Percentiles rank a stretch among this genome's conserved stretches.
These are phyloP conservation scores for Agapanthus africanus DNA, from an alignment of 106 monocot species.

Conservation along the genomic window DNA sequence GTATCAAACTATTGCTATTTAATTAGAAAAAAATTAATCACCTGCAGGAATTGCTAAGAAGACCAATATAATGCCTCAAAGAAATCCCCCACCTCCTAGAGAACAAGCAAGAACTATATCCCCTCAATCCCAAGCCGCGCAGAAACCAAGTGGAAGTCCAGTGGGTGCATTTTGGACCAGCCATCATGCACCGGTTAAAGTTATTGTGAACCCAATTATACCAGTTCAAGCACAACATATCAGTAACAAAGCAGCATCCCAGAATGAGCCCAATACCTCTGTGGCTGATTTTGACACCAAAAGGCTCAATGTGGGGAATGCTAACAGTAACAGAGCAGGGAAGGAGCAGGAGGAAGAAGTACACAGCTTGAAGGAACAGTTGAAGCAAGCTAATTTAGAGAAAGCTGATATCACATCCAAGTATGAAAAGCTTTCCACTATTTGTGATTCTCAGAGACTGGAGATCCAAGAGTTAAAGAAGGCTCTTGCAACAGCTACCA, in stretches of 20 bases:
- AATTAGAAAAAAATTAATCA: too few species aligned
- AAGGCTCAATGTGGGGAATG: slow-evolving; percentile 22
- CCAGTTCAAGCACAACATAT: slow-evolving; percentile 12
- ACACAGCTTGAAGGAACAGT: slow-evolving; percentile 52
- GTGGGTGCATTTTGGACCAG: slow-evolving; percentile 62
- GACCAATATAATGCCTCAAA: slow-evolving; percentile 27
- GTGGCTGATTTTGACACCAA: slow-evolving; percentile 58
- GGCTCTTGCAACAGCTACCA: slow-evolving; percentile 20
- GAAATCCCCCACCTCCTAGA: slow-evolving; percentile 35
- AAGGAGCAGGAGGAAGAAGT: slow-evolving; percentile 30
- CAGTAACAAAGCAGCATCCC: slow-evolving; percentile 16
- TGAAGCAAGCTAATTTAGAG: slow-evolving; percentile 63
- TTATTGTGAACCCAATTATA: slow-evolving; percentile 17
- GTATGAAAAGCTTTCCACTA: slow-evolving; percentile 62
- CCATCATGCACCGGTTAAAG: slow-evolving; percentile 42
- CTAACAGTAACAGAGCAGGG: slow-evolving; percentile 29
- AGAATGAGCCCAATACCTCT: slow-evolving; percentile 36
- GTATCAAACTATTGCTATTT: too few species aligned
- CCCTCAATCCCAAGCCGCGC: slow-evolving; percentile 15
- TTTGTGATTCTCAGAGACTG: slow-evolving; percentile 66
- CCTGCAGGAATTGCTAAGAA: slow-evolving; percentile 37
- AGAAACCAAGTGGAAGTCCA: slow-evolving; percentile 19
- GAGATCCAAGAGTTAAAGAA: slow-evolving; percentile 75
- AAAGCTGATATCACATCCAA: slow-evolving; percentile 61
- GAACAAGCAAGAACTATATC: slow-evolving; percentile 21